Evolutionary conservation across 23 red algal genomes (phyloP).

Genomic region (Cyanidioschyzon merolae): DNA sequence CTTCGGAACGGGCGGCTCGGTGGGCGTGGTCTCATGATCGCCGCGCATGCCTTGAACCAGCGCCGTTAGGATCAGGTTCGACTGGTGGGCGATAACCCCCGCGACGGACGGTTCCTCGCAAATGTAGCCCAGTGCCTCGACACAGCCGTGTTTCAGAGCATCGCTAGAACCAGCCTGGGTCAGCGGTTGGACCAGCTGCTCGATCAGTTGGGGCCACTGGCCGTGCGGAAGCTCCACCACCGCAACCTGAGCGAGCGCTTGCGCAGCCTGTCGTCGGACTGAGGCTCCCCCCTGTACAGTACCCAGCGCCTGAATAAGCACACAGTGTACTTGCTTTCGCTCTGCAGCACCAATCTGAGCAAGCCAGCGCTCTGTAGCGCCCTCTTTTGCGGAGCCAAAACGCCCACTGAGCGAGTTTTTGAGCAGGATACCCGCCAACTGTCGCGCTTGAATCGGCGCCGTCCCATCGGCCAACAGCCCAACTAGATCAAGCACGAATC

Average conservation of each 20-base stretch:
- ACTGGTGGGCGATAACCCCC: conserved; percentile 43
- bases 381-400: conserved; percentile 23
- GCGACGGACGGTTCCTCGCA: conserved; percentile 65
- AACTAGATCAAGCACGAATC: conserved; percentile 52
- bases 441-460: conserved; percentile 55
- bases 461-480: conserved; percentile 50
- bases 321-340: conserved; percentile 40
- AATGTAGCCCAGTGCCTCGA: conserved; percentile 77
- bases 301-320: conserved; percentile 44
- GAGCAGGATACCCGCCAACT: conserved; percentile 75
- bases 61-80: conserved; percentile 84
- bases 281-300: conserved; percentile 23
- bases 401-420: conserved; percentile 77
- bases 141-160: conserved; percentile 37
- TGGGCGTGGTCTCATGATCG: conserved; percentile 2
- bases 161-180: conserved; percentile 15
- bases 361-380: conserved; percentile 55
- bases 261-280: conserved; percentile 59
- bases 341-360: conserved; percentile 32
- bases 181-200: conserved; percentile 33
- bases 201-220: conserved; percentile 66
- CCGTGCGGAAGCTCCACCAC: conserved; percentile 62
- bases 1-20: not conserved
- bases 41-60: conserved; percentile 82
- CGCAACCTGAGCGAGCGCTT: conserved; percentile 83